Evolutionary conservation across 352 stramenopile species (phyloP).

Genomic region (Phytopythium aichiense): DNA sequence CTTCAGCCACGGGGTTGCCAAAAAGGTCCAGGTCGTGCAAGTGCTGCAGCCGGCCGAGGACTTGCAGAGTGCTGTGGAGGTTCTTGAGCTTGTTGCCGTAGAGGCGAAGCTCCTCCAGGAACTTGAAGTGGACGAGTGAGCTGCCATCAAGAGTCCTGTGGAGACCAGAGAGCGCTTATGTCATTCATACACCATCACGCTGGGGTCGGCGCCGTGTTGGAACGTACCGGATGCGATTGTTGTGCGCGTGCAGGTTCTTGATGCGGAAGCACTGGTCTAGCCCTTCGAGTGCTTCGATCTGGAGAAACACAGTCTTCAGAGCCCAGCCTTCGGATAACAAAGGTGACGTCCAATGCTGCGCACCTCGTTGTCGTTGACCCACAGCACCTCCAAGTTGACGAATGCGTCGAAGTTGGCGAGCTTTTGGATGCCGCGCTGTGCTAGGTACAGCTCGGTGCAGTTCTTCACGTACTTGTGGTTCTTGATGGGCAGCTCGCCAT

Average conservation of each 20-base stretch:
- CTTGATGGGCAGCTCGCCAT: conserved; percentile 76
- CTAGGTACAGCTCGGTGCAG: conserved; percentile 85
- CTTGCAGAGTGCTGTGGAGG: conserved; percentile 43
- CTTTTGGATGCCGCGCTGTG: conserved; percentile 69
- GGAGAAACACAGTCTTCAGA: neutral
- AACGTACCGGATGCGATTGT: conserved; percentile 70
- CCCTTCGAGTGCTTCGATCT: conserved; percentile 59
- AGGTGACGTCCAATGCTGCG: neutral
- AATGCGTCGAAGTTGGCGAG: conserved; percentile 84
- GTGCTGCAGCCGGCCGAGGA: conserved; percentile 53
- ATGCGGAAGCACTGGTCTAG: conserved; percentile 85
- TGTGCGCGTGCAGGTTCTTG: conserved; percentile 85
- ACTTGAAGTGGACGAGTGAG: conserved; percentile 63
- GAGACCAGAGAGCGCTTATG: neutral
- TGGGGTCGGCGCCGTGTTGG: conserved; percentile 5
- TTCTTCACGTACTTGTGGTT: conserved; percentile 91
- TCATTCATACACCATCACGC: neutral
- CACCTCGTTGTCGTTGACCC: conserved; percentile 87
- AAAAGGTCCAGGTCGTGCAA: conserved; percentile 80
- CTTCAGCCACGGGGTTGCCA: conserved; percentile 71
- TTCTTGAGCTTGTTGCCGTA: conserved; percentile 82
- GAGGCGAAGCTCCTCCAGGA: conserved; percentile 74
- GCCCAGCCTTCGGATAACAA: neutral
- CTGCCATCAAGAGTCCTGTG: conserved; percentile 40
- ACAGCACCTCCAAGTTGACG: conserved; percentile 87